These are phyloP conservation scores for Metarhizium brunneum DNA, from an alignment of 2,329 filamentous ascomycete genomes.

Conservation along the genomic window DNA sequence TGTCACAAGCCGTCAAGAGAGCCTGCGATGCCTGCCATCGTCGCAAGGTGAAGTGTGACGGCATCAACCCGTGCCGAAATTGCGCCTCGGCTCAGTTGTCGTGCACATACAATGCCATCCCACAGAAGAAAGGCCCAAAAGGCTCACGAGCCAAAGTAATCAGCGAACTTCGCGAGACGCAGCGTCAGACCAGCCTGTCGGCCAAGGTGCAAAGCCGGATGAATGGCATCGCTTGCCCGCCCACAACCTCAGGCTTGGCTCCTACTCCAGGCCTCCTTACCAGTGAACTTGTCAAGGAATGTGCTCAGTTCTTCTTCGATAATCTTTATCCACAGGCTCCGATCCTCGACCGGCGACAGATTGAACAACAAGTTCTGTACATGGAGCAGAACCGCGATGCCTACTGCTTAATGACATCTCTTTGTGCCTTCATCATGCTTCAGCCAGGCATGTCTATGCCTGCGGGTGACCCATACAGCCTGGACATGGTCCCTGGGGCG, in stretches of 20 bases:
- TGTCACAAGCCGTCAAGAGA: conserved; percentile 46
- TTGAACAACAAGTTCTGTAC: conserved; percentile 50
- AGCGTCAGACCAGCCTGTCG: conserved; percentile 55
- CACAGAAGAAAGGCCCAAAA: conserved; percentile 69
- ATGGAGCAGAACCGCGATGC: conserved; percentile 54
- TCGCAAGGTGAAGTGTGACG: conserved; percentile 67
- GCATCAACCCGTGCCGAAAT: conserved; percentile 61
- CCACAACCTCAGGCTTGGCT: conserved; percentile 35
- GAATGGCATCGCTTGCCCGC: conserved; percentile 42
- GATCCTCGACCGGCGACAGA: conserved; percentile 47
- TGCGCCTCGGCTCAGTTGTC: conserved; percentile 56
- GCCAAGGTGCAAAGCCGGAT: conserved; percentile 52
- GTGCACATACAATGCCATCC: conserved; percentile 67
- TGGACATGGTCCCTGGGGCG: conserved; percentile 47
- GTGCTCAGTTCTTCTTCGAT: conserved; percentile 58
- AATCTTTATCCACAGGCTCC: conserved; percentile 57
- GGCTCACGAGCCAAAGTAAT: conserved; percentile 68
- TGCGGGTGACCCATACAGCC: conserved; percentile 43
- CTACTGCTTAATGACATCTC: conserved; percentile 55
- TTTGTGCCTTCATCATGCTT: conserved; percentile 60
- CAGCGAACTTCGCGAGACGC: conserved; percentile 60
- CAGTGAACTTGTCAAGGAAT: conserved; percentile 54
- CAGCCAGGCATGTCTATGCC: conserved; percentile 59
- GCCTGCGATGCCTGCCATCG: conserved; percentile 68
- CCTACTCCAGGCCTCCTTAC: conserved; percentile 54